phyloP scores from a whole-genome alignment of 257 asterid genomes.

The Solanum appendiculatum region DNA sequence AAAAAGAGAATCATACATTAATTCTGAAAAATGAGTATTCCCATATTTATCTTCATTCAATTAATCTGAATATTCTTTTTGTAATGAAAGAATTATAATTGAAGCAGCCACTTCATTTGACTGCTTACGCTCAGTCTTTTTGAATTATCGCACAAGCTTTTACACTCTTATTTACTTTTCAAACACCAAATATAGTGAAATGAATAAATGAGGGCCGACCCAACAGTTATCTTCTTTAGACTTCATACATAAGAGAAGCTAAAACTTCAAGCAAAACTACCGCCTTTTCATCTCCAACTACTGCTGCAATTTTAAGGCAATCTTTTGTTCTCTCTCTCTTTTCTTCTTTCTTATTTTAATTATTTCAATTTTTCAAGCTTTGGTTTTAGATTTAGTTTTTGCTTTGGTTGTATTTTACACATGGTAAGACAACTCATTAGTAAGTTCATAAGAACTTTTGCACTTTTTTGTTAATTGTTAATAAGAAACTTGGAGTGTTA shows the following conservation, averaged over 20 bases:
- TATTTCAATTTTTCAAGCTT: no score
- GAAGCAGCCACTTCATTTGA: not conserved
- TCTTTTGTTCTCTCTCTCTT: no score
- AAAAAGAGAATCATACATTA: not conserved
- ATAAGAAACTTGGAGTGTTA: no score
- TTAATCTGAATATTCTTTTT: not conserved
- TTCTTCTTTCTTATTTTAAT: no score
- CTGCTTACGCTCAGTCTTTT: not conserved
- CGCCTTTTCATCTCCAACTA: no score
- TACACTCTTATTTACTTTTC: not conserved
- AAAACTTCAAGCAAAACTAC: constrained; percentile 13
- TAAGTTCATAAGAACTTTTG: no score
- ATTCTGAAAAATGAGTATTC: not conserved
- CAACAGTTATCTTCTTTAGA: not conserved
- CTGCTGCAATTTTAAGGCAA: no score
- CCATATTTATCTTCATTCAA: not conserved
- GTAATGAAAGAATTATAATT: not conserved
- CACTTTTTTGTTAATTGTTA: no score
- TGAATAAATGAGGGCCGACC: not conserved
- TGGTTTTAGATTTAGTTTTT: no score
- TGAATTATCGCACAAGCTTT: not conserved
- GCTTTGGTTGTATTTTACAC: no score
- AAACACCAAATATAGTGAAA: not conserved
- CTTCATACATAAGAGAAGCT: not conserved
- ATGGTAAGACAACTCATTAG: no score